Base-by-base conservation (phyloP, 345 rosid genomes). In the Conringia planisiliqua region DNA sequence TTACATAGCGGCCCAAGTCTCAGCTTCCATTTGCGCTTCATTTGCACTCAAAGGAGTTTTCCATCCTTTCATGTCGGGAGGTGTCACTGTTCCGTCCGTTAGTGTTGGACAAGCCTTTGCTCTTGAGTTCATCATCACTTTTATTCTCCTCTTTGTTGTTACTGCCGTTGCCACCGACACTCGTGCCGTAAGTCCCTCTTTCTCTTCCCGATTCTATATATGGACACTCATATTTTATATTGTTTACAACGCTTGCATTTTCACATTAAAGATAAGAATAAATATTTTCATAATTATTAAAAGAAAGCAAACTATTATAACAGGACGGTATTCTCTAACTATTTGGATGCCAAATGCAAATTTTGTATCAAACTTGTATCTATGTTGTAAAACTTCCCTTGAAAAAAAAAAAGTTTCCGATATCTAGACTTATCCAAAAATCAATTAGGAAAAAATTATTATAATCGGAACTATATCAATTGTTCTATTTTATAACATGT, bases 91-190 rank as follows among this genome's bases (percentile, higher is more conserved):
- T 62, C 99, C 99, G 0, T 85, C 97, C 0, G 99, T 89, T 51
- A 73, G 75, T 70, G 12, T 51, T 2, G 96, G 92, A 40, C 96
- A 95, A 80, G 97, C 99, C 16, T 92, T 95, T 29, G 99, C 97
- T 0, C 92, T 92, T 27, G 99, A 95, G 86, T 95, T 95, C 60
- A 68, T 95, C 30, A 95, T 95, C 83, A 89, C 90, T 73, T 95
- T 95, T 73, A 90, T 83, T 74, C 97, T 95, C 78, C 70, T 95
- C 63, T 95, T 95, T 46, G 97, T 91, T 13, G 96, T 91, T 81
- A 91, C 96, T 30, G 97, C 97, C 2, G 99, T 95, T 0, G 97
- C 99, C 36, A 95, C 99, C 2, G 99, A 95, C 69, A 95, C 97
- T 63, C 93, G 99, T 0, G 99, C 99, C 55, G 99, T 94, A 83